phyloP scores from a whole-genome alignment of 352 stramenopile genomes.

The Globisporangium okanoganense region DNA sequence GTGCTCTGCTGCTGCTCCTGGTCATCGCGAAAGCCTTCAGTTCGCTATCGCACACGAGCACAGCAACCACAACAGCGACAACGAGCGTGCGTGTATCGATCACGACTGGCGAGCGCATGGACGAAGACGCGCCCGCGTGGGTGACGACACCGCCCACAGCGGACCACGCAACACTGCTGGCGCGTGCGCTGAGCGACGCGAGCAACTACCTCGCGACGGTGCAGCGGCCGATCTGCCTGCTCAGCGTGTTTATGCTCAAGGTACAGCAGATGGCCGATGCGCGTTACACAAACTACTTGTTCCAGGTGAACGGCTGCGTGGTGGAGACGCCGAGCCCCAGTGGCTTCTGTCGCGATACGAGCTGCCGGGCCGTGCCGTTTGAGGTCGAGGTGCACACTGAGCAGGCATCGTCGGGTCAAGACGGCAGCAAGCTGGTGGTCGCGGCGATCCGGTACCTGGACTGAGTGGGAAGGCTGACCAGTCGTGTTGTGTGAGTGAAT shows the following conservation, averaged over 20 bases:
- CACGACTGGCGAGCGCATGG: background rate
- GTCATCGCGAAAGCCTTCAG: background rate
- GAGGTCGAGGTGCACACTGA: background rate
- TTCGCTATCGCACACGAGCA: background rate
- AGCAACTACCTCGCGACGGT: constrained; percentile 1
- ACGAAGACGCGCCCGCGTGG: background rate
- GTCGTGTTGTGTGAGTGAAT: background rate
- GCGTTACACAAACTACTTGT: background rate
- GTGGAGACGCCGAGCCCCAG: background rate
- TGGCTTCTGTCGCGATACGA: background rate
- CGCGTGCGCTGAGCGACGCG: background rate
- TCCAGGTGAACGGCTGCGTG: background rate
- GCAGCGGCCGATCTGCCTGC: constrained; percentile 1
- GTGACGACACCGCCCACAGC: background rate
- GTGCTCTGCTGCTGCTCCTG: background rate
- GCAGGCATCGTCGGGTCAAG: background rate
- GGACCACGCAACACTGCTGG: background rate
- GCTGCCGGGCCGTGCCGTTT: background rate
- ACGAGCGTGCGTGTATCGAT: background rate
- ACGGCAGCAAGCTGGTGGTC: background rate
- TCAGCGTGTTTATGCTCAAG: background rate
- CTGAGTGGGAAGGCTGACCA: too few species aligned
- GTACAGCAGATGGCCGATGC: background rate
- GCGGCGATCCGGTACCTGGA: constrained; percentile 2
- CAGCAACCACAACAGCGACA: too few species aligned